Base-by-base conservation (phyloP, 805 yeast genomes). In the Myxozyma sirexii region DNA sequence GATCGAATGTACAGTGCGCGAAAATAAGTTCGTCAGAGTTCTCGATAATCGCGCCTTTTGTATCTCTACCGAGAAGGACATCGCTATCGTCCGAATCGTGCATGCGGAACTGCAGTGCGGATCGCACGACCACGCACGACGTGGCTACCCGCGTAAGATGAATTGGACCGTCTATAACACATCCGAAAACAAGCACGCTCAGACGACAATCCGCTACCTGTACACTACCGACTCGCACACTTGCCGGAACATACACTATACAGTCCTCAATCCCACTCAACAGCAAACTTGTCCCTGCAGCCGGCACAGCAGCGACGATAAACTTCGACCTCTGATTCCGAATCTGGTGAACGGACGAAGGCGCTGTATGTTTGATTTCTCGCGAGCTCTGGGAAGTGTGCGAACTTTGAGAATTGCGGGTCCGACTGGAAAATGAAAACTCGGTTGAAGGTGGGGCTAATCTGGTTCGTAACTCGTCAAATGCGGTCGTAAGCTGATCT, bases 51-150 rank as follows among this genome's bases (percentile, higher is more conserved):
- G 57, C 43, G 35, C 56, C 49, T 1, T 53, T 52, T 21, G 43
- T 29, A 17, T 19, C n/a, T 17, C 27, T 27, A 5, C 56, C 60
- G 31, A 59, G 31, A 6, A 35, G 21, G 21, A 64, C 38, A 15
- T 54, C 50, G 17, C 44, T 13, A 19, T 50, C 58, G n/a, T 43
- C 24, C 12, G 60, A 59, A 8, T 62, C 59, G 47, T 62, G 65
- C 54, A 62, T 45, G 12, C 65, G 56, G 33, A 59, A 27, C 43
- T 64, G 67, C 29, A 59, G 64, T 13, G 57, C 60, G 4, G 39
- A 13, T 12, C 47, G 48, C 17, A 59, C 39, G 26, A 54, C 52
- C 4, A 64, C 26, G 12, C 45, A 35, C 19, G 57, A 47, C 3
- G 56, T 37, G 12, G 10, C 38, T 5, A 55, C 52, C 10, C 57